Percentiles rank a stretch among this genome's conserved stretches.
Conservation (phyloP, 140 eudicot genomes). For the Erigeron philadelphicus region DNA sequence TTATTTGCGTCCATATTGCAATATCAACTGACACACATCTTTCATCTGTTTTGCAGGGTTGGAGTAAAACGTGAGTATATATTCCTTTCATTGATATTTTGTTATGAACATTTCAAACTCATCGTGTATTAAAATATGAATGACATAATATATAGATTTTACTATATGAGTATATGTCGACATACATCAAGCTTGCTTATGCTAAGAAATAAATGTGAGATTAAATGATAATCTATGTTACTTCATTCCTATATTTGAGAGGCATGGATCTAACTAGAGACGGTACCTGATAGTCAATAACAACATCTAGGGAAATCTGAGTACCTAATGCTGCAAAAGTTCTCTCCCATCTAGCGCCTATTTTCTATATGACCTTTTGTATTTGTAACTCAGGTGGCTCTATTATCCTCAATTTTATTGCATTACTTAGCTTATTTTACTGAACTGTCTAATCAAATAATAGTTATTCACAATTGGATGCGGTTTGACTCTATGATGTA, state of each 20-base stretch:
- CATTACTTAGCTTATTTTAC: background rate
- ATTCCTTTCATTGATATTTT: no score
- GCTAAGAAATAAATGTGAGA: conserved; percentile 2
- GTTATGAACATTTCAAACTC: conserved; percentile 22
- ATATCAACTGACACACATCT: conserved; percentile 14
- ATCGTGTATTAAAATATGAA: conserved; percentile 5
- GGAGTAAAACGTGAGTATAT: conserved; percentile 88
- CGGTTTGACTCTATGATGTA: background rate
- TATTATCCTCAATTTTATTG: background rate
- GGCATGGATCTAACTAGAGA: background rate
- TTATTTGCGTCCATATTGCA: background rate
- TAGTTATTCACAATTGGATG: background rate
- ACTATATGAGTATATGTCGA: background rate
- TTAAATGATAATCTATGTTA: background rate
- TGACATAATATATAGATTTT: background rate
- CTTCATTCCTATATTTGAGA: conserved; percentile 11
- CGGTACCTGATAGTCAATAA: background rate
- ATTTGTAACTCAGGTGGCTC: conserved; percentile 3
- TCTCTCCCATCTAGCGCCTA: background rate
- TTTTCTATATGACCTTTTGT: no score
- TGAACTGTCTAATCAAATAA: background rate
- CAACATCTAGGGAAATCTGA: background rate
- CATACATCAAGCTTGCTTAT: background rate
- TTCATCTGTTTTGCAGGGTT: conserved; percentile 61
- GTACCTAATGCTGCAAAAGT: background rate